Conservation (phyloP, 768 basidiomycete genomes). For the Tulasnella sp. region DNA sequence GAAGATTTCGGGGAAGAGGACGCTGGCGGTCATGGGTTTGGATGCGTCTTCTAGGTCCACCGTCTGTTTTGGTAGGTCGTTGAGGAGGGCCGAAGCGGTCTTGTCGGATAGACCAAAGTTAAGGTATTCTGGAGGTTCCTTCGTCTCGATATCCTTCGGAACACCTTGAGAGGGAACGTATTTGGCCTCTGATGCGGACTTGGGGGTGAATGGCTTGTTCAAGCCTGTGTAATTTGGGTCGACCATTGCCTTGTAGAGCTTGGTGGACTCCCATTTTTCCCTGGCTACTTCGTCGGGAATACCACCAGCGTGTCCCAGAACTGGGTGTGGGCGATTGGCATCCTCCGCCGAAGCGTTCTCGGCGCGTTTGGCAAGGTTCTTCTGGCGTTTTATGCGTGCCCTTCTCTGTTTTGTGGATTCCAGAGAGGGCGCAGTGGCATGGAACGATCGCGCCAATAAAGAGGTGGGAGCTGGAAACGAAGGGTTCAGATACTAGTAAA, state of each 20-base stretch:
- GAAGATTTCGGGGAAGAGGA: not conserved
- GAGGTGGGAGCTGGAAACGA: not conserved
- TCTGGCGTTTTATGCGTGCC: constrained; percentile 21
- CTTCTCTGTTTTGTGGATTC: constrained; percentile 23
- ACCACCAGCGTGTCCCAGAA: constrained; percentile 8
- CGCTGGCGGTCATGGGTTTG: not conserved
- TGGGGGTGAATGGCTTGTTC: constrained; percentile 15
- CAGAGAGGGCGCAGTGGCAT: not conserved
- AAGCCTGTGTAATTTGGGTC: not conserved
- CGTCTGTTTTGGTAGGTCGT: constrained; percentile 16
- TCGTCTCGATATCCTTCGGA: constrained; percentile 2
- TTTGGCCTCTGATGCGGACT: constrained; percentile 10
- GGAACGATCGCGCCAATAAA: constrained; percentile 12
- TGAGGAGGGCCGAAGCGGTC: constrained; percentile 20
- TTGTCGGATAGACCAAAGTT: constrained; percentile 17
- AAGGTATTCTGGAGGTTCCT: constrained; percentile 21
- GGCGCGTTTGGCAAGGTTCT: constrained; percentile 28
- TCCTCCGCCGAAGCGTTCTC: not conserved
- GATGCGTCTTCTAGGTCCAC: constrained; percentile 19
- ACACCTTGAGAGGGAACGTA: not conserved
- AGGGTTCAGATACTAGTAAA: not conserved
- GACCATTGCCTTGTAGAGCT: constrained; percentile 29
- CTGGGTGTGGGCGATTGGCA: constrained; percentile 22
- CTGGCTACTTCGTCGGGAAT: not conserved
- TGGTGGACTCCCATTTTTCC: constrained; percentile 29